A percentile compares a stretch with the other conserved stretches of the same genome.
Evolutionary conservation across 140 eudicot species (phyloP).

Genomic region (Flaveria floridana): DNA sequence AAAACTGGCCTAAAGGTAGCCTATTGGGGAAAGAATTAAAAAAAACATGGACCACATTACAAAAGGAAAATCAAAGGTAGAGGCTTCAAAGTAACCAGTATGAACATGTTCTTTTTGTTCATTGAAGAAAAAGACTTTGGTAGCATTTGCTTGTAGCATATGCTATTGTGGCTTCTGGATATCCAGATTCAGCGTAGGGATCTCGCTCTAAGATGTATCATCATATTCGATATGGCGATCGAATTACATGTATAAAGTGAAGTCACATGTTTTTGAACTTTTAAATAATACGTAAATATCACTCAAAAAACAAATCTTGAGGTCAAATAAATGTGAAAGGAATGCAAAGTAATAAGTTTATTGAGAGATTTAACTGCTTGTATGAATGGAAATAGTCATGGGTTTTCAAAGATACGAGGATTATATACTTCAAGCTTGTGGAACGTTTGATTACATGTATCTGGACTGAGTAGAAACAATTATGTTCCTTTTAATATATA

Average conservation of each 20-base stretch:
- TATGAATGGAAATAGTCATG: no score
- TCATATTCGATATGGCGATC: background rate
- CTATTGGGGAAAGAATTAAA: background rate
- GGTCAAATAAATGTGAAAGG: background rate
- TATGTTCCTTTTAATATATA: no score
- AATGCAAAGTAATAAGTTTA: background rate
- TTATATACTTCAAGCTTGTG: background rate
- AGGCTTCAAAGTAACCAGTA: background rate
- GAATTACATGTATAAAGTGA: no score
- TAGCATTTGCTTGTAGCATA: conserved; percentile 12
- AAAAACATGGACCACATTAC: background rate
- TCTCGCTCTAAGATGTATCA: background rate
- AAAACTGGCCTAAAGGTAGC: background rate
- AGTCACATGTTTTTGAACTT: background rate
- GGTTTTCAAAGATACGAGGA: background rate
- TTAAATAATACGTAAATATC: background rate
- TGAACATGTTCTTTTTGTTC: conserved; percentile 7
- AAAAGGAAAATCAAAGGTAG: background rate
- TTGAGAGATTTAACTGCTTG: background rate
- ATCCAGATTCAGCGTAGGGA: conserved; percentile 10
- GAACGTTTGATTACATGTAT: background rate
- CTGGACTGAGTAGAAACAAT: background rate
- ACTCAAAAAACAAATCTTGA: background rate
- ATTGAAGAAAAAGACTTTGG: background rate
- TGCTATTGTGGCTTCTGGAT: conserved; percentile 16